Evolutionary conservation across 805 yeast species (phyloP).

Genomic region (Wilhelminamyces savonicus): DNA sequence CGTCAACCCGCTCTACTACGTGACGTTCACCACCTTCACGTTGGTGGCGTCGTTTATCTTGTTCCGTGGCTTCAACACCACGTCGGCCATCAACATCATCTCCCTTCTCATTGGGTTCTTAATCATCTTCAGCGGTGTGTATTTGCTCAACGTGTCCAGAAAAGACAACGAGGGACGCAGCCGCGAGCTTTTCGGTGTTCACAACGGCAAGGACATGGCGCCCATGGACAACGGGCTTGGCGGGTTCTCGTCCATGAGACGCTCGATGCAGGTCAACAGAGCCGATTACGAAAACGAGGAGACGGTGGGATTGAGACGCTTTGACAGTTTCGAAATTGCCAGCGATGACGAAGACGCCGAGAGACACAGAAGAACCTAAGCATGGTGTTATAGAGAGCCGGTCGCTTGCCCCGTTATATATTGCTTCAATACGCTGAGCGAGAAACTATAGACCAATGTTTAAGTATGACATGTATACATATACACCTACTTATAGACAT

Average conservation of each 20-base stretch:
- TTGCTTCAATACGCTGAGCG: no score
- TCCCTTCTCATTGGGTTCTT: conserved; percentile 80
- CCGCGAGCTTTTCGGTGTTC: conserved; percentile 54
- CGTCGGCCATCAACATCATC: conserved; percentile 71
- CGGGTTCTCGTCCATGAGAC: conserved; percentile 62
- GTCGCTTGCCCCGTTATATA: no score
- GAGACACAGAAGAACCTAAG: no score
- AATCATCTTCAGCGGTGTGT: conserved; percentile 84
- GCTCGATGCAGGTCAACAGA: conserved; percentile 66
- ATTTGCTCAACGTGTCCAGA: conserved; percentile 71
- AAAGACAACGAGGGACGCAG: conserved; percentile 48
- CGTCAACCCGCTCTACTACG: conserved; percentile 87
- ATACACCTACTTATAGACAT: no score
- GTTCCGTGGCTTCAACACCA: conserved; percentile 81
- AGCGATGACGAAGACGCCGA: conserved; percentile 38
- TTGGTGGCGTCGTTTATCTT: conserved; percentile 79
- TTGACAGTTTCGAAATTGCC: conserved; percentile 52
- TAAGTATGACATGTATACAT: no score
- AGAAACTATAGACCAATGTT: no score
- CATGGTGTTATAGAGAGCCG: no score
- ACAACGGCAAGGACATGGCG: conserved; percentile 43
- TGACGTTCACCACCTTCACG: conserved; percentile 85
- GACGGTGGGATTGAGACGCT: conserved; percentile 49
- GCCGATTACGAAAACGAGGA: conserved; percentile 34
- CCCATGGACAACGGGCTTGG: conserved; percentile 84